A percentile compares a stretch with the other conserved stretches of the same genome.
Evolutionary conservation across 1,284 basidiomycete species (phyloP).

Genomic region (Taiwanofungus camphoratus): DNA sequence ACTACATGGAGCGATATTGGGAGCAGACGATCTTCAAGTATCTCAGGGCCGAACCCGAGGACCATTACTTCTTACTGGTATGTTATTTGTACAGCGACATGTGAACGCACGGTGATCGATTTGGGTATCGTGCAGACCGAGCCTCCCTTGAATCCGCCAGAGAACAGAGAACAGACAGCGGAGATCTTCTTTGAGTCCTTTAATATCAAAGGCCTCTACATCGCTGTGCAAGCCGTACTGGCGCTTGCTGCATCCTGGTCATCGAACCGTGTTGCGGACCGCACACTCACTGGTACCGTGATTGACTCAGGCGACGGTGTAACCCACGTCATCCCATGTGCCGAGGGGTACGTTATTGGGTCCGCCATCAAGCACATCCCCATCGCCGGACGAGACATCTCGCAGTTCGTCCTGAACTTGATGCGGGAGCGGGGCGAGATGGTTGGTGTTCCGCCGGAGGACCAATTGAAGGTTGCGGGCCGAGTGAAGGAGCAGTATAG

Average conservation of each 20-base stretch:
- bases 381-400: constrained; percentile 96
- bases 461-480: constrained; percentile 87
- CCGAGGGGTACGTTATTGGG: constrained; percentile 98
- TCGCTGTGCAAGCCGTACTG: constrained; percentile 98
- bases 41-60: constrained; percentile 96
- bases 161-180: constrained; percentile 98
- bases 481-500: constrained; percentile 99
- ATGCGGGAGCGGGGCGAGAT: constrained; percentile 95
- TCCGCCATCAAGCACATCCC: constrained; percentile 99
- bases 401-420: constrained; percentile 95
- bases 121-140: constrained; percentile 68
- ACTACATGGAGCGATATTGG: constrained; percentile 99
- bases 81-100: constrained; percentile 28
- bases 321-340: constrained; percentile 94
- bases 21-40: constrained; percentile 99
- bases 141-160: constrained; percentile 95
- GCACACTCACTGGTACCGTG: constrained; percentile 95
- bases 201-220: constrained; percentile 97
- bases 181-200: constrained; percentile 99
- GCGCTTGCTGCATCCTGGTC: constrained; percentile 98
- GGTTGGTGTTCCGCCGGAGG: constrained; percentile 89
- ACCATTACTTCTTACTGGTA: constrained; percentile 96
- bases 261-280: constrained; percentile 86
- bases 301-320: constrained; percentile 99
- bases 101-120: constrained; percentile 1